Evolutionary conservation across 176 grass and related monocot genomes (phyloP).

Genomic region (Tuctoria greenei): DNA sequence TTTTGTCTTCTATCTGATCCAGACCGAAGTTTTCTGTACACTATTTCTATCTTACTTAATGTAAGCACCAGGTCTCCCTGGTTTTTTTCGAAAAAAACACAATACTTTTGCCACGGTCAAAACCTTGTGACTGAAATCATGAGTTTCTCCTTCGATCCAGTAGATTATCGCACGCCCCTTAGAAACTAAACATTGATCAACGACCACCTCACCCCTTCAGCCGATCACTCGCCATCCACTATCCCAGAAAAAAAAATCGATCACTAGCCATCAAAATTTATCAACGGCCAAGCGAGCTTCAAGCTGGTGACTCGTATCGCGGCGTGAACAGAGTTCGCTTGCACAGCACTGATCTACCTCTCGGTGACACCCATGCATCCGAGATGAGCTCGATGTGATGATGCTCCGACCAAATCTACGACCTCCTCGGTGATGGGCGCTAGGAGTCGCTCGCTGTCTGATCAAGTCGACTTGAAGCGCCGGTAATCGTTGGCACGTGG

Average conservation of each 20-base stretch:
- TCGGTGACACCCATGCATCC: background rate
- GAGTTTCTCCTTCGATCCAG: no score
- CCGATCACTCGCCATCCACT: background rate
- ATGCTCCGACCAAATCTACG: background rate
- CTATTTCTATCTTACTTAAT: no score
- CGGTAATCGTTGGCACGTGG: background rate
- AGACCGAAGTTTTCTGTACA: no score
- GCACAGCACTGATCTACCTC: background rate
- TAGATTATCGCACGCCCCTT: background rate
- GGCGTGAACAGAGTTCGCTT: background rate
- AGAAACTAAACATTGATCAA: background rate
- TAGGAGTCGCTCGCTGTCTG: background rate
- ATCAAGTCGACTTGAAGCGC: background rate
- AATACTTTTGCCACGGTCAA: no score
- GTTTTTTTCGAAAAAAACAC: no score
- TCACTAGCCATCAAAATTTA: background rate
- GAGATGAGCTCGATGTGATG: background rate
- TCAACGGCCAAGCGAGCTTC: background rate
- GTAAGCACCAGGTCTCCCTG: no score
- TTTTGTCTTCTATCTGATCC: no score
- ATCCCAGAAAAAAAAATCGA: no score
- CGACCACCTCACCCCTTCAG: background rate
- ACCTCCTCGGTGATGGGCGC: no score
- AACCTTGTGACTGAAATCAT: no score
- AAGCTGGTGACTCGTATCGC: background rate